Conservation (phyloP, 345 rosid species). For the Barbarea vulgaris region DNA sequence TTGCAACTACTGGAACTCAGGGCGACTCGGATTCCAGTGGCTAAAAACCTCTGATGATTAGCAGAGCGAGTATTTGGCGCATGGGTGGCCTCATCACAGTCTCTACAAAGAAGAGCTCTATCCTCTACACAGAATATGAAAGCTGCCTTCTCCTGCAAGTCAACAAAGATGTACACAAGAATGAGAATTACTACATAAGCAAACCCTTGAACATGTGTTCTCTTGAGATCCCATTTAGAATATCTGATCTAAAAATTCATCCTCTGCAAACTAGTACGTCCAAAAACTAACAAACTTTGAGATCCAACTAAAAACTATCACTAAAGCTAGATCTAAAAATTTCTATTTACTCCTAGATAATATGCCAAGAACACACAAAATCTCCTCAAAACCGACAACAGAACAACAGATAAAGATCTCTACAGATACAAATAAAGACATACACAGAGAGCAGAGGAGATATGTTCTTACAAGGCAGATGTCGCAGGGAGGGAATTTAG, state of each 20-base stretch:
- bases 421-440: background rate
- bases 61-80: constrained; percentile 79
- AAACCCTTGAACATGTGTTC: background rate
- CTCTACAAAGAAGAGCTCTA: constrained; percentile 87
- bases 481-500: constrained; percentile 84
- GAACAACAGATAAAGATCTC: background rate
- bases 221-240: background rate
- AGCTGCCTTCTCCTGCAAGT: constrained; percentile 87
- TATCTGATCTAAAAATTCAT: background rate
- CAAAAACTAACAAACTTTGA: constrained; percentile 6
- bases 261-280: background rate
- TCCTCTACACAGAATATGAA: constrained; percentile 98
- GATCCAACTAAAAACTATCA: background rate
- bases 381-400: background rate
- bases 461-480: constrained; percentile 74
- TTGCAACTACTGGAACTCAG: constrained; percentile 57
- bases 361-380: background rate
- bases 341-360: background rate
- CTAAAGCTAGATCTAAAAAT: background rate
- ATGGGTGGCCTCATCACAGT: constrained; percentile 85
- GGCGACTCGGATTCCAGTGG: constrained; percentile 89
- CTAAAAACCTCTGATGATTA: constrained; percentile 86
- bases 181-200: constrained; percentile 6
- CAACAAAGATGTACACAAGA: constrained; percentile 23
- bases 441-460: background rate